phyloP scores from a whole-genome alignment of 805 yeast species.

The Zygotorulaspora danielsina region DNA sequence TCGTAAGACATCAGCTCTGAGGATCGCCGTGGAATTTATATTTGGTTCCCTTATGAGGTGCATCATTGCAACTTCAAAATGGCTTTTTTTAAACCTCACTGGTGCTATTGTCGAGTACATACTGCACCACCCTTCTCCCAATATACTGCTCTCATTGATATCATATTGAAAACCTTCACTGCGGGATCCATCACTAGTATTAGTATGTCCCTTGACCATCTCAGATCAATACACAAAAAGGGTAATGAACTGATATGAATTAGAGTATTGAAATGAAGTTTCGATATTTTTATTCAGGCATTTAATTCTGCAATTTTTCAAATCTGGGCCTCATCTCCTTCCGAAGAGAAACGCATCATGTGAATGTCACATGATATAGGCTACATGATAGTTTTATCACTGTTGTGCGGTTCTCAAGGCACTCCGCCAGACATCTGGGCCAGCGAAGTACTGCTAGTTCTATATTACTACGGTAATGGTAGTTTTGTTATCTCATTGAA shows the following conservation, averaged over 20 bases:
- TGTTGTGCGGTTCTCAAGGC: too few relatives aligned
- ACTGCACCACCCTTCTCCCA: slow-evolving; percentile 31
- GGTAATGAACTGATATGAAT: too few relatives aligned
- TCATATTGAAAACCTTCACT: slow-evolving; percentile 22
- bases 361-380: too few relatives aligned
- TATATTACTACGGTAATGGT: too few relatives aligned
- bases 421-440: too few relatives aligned
- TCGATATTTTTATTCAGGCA: not conserved
- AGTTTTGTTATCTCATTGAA: too few relatives aligned
- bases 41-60: slow-evolving; percentile 80
- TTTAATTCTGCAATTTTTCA: not conserved
- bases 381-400: too few relatives aligned
- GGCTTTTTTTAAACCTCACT: slow-evolving; percentile 35
- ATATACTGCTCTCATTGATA: slow-evolving; percentile 19
- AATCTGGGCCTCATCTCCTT: not conserved
- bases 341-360: too few relatives aligned
- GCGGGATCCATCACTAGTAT: slow-evolving; percentile 6
- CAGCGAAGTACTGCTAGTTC: too few relatives aligned
- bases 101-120: slow-evolving; percentile 25
- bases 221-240: too few relatives aligned
- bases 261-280: too few relatives aligned
- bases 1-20: slow-evolving; percentile 77
- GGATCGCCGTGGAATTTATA: slow-evolving; percentile 84
- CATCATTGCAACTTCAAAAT: slow-evolving; percentile 72
- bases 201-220: not conserved